Base-by-base conservation (phyloP, 495 filamentous ascomycete species). In the Penicillium canariense region DNA sequence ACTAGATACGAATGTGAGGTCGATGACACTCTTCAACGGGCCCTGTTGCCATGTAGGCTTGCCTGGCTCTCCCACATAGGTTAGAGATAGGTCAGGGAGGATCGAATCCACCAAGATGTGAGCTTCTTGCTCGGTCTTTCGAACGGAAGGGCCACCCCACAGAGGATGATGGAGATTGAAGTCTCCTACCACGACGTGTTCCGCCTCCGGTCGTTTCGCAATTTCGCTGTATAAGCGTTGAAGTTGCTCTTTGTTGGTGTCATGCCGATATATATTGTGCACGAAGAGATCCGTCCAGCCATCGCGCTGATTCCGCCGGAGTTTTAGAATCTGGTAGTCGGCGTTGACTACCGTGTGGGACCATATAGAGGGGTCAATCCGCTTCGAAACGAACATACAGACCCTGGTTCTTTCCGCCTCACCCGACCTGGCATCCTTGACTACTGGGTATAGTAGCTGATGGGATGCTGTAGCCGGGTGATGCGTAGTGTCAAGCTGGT, bases 231-330 rank as follows among this genome's bases (percentile, higher is more conserved):
- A 35, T 25, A 52, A 39, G 23, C 40, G 23, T n/a, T 18, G 18
- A 14, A 32, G 44, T 12, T 32, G 47, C 36, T 36, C 27, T 20
- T 40, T 53, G 17, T 40, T 15, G 22, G 27, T 38, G 27, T 25
- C 38, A 14, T 49, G 55, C 27, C 45, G 39, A 42, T 58, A 58
- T 10, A 58, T 46, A 36, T 58, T 58, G 35, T 58, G 50, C 10
- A 58, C 39, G 20, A 54, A 54, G n/a, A 39, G 40, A 23, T 48
- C 46, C 5, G 44, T 32, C 52, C 46, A 55, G 27, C 26, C 44
- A 34, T 38, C 27, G 26, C 6, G 27, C 4, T 43, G 27, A 17
- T 42, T 22, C 32, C 25, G 42, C 26, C 52, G 8, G 9, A 43
- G 34, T 27, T 55, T 55, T 28, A 49, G n/a, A 2, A 49, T 3